Conservation (phyloP, 176 grass and related monocot species). For the Miscanthus lutarioriparius region DNA sequence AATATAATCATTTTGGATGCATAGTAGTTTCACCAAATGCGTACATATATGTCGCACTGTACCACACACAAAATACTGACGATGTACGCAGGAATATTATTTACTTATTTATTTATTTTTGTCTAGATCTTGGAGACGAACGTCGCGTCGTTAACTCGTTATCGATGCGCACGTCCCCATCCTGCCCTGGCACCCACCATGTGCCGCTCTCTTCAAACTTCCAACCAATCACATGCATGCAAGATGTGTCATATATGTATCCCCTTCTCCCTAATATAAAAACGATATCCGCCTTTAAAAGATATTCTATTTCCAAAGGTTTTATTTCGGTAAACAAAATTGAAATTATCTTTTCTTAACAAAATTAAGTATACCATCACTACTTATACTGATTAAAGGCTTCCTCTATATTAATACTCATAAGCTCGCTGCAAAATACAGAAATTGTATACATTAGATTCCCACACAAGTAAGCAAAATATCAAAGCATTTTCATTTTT, state of each 20-base stretch:
- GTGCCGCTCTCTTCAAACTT: conserved; percentile 2
- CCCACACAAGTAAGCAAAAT: no score
- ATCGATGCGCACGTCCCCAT: background rate
- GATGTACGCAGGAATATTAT: background rate
- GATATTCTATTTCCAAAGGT: background rate
- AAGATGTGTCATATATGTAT: background rate
- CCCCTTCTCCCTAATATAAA: background rate
- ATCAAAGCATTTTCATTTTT: no score
- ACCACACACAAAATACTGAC: no score
- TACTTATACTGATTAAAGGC: no score
- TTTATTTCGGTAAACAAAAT: background rate
- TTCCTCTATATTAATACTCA: no score
- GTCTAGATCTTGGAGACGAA: background rate
- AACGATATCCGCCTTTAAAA: background rate
- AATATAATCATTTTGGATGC: no score
- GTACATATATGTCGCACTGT: background rate
- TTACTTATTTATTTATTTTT: background rate
- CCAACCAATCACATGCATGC: conserved; percentile 35
- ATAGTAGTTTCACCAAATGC: no score
- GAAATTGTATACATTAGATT: no score
- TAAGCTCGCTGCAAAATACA: no score
- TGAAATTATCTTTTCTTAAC: background rate
- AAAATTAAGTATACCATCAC: no score
- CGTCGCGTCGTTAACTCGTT: background rate
- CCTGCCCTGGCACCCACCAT: background rate